Conservation (phyloP, 768 basidiomycete genomes). For the Clitopilus passeckerianus region DNA sequence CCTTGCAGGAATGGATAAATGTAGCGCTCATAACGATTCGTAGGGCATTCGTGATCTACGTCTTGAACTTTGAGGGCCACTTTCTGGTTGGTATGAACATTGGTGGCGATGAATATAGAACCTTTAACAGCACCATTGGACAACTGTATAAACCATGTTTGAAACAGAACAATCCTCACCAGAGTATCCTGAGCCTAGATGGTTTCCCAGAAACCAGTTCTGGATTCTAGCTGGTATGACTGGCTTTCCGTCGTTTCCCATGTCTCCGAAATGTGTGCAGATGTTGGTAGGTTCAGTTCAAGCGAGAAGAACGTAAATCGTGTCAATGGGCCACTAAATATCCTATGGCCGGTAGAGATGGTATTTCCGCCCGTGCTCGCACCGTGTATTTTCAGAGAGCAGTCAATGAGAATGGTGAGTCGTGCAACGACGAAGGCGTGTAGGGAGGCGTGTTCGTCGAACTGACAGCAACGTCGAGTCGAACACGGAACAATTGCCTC, state of each 20-base stretch:
- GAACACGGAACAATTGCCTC: not conserved
- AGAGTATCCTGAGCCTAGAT: slow-evolving; percentile 30
- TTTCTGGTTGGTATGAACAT: slow-evolving; percentile 51
- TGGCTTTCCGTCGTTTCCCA: not conserved
- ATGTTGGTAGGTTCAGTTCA: not conserved
- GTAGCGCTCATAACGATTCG: slow-evolving; percentile 64
- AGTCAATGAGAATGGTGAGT: not conserved
- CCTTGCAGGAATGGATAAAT: slow-evolving; percentile 72
- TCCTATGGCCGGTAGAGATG: not conserved
- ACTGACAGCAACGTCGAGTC: not conserved
- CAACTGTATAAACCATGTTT: not conserved
- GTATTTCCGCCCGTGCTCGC: not conserved
- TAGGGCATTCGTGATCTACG: slow-evolving; percentile 68
- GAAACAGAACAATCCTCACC: slow-evolving; percentile 32
- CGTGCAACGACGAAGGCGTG: not conserved
- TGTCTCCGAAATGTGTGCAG: not conserved
- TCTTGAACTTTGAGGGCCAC: slow-evolving; percentile 75
- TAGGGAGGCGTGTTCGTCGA: not conserved
- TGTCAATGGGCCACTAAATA: not conserved
- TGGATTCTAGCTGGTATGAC: not conserved
- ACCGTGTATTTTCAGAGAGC: not conserved
- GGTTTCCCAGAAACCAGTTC: not conserved
- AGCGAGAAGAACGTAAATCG: not conserved
- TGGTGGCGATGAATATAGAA: slow-evolving; percentile 59
- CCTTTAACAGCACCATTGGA: slow-evolving; percentile 31